phyloP scores from a whole-genome alignment of 768 basidiomycete genomes.

The Saitozyma sp. region DNA sequence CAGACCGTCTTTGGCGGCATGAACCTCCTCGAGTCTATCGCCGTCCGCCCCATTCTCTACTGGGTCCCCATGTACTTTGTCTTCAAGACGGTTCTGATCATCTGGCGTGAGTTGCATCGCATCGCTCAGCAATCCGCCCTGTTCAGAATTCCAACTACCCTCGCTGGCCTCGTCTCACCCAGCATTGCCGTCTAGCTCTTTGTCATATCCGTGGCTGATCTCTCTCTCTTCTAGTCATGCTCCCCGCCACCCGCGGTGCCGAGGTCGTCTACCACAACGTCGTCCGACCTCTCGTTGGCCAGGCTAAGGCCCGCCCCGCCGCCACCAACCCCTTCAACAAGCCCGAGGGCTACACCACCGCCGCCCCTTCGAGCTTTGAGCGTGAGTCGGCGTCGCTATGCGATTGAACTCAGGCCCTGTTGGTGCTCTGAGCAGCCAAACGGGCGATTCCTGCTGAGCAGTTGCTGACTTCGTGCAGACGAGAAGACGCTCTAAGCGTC shows the following conservation, averaged over 20 bases:
- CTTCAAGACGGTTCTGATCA: constrained; percentile 84
- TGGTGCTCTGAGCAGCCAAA: no score
- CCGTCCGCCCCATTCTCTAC: constrained; percentile 78
- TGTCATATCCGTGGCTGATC: background rate
- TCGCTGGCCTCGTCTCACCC: no score
- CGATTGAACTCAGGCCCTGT: background rate
- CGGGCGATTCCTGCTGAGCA: background rate
- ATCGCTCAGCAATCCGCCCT: no score
- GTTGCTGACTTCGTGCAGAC: constrained; percentile 28
- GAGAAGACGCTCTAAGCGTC: constrained; percentile 47
- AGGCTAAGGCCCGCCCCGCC: constrained; percentile 57
- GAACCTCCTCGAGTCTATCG: constrained; percentile 87
- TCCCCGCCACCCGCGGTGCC: constrained; percentile 67
- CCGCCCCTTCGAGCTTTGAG: constrained; percentile 49
- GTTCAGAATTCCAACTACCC: no score
- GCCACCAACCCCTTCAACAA: constrained; percentile 55
- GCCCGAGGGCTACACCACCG: constrained; percentile 39
- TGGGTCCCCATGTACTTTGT: constrained; percentile 91
- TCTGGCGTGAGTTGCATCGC: constrained; percentile 75
- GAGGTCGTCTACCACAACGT: constrained; percentile 73
- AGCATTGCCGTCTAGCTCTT: no score
- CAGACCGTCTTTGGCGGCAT: constrained; percentile 79
- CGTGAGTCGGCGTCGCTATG: constrained; percentile 33
- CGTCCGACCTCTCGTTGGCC: constrained; percentile 76
- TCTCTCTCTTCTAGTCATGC: constrained; percentile 26